phyloP scores from a whole-genome alignment of 352 stramenopile genomes.

The Thraustochytrium striatum region DNA sequence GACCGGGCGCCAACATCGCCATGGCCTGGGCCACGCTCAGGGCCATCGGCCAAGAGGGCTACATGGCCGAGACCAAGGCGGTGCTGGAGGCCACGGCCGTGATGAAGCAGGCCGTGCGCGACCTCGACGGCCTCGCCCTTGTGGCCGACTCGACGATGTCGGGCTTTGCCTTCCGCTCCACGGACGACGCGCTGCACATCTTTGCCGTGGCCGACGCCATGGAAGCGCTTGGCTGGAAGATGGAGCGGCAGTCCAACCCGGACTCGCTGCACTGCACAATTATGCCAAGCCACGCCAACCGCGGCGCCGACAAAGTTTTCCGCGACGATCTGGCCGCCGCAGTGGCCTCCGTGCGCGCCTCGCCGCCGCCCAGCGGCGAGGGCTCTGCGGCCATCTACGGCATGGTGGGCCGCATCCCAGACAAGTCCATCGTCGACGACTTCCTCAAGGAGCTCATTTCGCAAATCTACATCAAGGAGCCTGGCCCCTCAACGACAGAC shows the following conservation, averaged over 20 bases:
- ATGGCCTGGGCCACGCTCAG: constrained; percentile 64
- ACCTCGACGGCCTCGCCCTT: constrained; percentile 5
- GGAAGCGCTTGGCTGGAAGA: constrained; percentile 47
- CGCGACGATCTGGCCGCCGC: constrained; percentile 13
- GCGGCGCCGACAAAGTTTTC: neutral
- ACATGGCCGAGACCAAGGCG: constrained; percentile 52
- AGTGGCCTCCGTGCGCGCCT: neutral
- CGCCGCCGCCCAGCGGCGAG: no score
- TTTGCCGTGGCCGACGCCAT: constrained; percentile 47
- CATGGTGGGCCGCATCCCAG: constrained; percentile 1
- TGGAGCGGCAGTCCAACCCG: constrained; percentile 43
- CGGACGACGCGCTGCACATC: constrained; percentile 27
- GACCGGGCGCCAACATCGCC: constrained; percentile 62
- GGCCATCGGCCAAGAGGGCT: constrained; percentile 63
- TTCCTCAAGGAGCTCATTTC: neutral
- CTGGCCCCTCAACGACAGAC: no score
- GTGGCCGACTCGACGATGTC: constrained; percentile 47
- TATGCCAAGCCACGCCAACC: constrained; percentile 30
- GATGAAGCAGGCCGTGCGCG: constrained; percentile 44
- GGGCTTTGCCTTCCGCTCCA: constrained; percentile 38
- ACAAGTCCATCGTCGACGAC: neutral
- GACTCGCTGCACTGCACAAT: constrained; percentile 49
- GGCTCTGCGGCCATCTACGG: constrained; percentile 48
- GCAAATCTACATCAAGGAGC: neutral
- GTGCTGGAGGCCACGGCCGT: constrained; percentile 30